Evolutionary conservation across 306 rosid species (phyloP).

Genomic region (Malus asiatica): DNA sequence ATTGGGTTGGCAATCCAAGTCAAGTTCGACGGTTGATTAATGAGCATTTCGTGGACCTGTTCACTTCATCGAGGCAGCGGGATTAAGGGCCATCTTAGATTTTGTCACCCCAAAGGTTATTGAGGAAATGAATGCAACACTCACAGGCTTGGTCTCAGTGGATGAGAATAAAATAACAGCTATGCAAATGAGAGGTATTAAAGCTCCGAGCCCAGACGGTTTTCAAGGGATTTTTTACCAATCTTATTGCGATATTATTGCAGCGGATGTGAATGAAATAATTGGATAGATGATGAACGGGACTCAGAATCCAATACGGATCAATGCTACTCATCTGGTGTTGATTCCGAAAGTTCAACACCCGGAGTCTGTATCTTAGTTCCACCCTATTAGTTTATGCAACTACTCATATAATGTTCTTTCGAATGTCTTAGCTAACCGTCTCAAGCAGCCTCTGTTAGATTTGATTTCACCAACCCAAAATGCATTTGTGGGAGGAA

Average conservation of each 20-base stretch:
- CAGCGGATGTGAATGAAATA: rapidly evolving
- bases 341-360: background rate
- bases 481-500: background rate
- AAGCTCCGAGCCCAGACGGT: rapidly evolving
- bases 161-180: background rate
- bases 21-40: rapidly evolving
- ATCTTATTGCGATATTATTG: background rate
- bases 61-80: rapidly evolving
- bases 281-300: too few species aligned
- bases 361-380: rapidly evolving
- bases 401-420: background rate
- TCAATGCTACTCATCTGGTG: background rate
- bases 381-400: background rate
- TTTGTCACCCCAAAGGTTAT: background rate
- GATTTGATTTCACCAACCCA: background rate
- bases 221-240: background rate
- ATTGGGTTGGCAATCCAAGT: background rate
- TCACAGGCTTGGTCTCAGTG: rapidly evolving
- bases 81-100: background rate
- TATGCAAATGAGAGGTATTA: background rate
- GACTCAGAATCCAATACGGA: rapidly evolving
- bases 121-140: background rate
- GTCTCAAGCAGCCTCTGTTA: background rate
- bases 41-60: background rate
- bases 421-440: background rate